Conservation (phyloP, 371 early-diverging fungal species). For the Dichotomocladium elegans region DNA sequence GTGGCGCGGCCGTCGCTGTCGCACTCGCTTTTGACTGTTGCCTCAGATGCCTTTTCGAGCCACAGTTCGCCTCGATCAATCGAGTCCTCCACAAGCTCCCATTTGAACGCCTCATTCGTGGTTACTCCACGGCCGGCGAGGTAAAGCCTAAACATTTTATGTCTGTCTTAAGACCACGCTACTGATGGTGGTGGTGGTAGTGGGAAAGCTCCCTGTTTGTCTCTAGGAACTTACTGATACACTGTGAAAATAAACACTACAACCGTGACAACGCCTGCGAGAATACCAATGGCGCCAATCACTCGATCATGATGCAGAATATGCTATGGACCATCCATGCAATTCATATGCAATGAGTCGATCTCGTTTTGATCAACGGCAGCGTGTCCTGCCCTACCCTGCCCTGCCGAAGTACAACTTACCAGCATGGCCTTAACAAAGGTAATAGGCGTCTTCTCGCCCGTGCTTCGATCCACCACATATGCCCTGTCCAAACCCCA, state of each 20-base stretch:
- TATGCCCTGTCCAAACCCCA: constrained; percentile 47
- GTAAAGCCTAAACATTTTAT: constrained; percentile 53
- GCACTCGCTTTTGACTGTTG: constrained; percentile 9
- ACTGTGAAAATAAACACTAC: constrained; percentile 58
- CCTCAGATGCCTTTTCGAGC: constrained; percentile 20
- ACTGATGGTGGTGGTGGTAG: too few relatives aligned
- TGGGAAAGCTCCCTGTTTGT: too few relatives aligned
- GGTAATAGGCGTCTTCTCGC: constrained; percentile 25
- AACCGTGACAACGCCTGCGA: constrained; percentile 55
- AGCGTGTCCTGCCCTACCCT: neutral
- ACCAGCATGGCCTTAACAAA: constrained; percentile 42
- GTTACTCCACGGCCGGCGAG: constrained; percentile 64
- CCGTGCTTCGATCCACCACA: constrained; percentile 31
- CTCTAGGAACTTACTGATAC: constrained; percentile 54
- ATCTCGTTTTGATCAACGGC: neutral
- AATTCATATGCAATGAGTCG: neutral
- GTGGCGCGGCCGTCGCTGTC: constrained; percentile 15
- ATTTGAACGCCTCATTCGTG: constrained; percentile 75
- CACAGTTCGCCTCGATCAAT: constrained; percentile 59
- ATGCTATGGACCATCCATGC: constrained; percentile 37
- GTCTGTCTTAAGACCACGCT: too few relatives aligned
- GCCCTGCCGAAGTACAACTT: too few relatives aligned
- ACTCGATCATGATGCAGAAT: constrained; percentile 56
- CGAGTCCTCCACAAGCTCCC: constrained; percentile 68
- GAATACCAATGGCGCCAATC: constrained; percentile 60